Evolutionary conservation across 345 rosid species (phyloP).

Genomic region (Carallia pectinifolia): DNA sequence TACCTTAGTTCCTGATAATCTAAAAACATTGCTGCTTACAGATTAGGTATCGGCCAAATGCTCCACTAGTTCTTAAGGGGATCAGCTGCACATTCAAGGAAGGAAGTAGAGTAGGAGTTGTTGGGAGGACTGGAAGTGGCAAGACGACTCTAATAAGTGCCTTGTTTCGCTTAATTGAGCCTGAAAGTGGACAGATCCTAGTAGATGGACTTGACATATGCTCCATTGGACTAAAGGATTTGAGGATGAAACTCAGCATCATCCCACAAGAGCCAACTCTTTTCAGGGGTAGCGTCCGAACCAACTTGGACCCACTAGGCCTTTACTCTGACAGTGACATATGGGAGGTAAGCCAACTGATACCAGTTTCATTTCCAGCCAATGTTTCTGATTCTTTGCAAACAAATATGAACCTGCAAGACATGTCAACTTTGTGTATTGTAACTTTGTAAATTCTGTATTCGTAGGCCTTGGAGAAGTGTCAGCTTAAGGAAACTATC

Average conservation of each 20-base stretch:
- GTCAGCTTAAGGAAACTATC: constrained; percentile 22
- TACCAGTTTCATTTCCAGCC: background rate
- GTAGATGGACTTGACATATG: constrained; percentile 78
- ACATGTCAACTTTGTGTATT: too few species aligned
- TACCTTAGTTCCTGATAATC: background rate
- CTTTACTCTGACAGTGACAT: constrained; percentile 66
- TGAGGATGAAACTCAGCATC: constrained; percentile 88
- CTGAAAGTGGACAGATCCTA: constrained; percentile 62
- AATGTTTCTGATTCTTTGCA: background rate
- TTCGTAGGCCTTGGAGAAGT: constrained; percentile 23
- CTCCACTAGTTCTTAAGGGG: constrained; percentile 36
- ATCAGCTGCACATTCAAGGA: constrained; percentile 37
- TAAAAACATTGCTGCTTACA: background rate
- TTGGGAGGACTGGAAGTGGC: constrained; percentile 93
- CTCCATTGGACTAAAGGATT: constrained; percentile 71
- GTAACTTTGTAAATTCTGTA: background rate
- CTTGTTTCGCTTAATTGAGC: constrained; percentile 82
- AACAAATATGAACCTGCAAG: background rate
- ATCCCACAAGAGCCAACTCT: constrained; percentile 97
- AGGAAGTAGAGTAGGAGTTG: constrained; percentile 70
- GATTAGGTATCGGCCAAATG: constrained; percentile 34
- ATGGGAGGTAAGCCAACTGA: constrained; percentile 59
- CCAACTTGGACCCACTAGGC: constrained; percentile 83
- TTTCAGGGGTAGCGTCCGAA: constrained; percentile 74
- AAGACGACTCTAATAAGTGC: constrained; percentile 87